A percentile compares a stretch with the other conserved stretches of the same genome.
phyloP scores from a whole-genome alignment of 768 basidiomycete genomes.

The Boletus pseudo-olivaceus region DNA sequence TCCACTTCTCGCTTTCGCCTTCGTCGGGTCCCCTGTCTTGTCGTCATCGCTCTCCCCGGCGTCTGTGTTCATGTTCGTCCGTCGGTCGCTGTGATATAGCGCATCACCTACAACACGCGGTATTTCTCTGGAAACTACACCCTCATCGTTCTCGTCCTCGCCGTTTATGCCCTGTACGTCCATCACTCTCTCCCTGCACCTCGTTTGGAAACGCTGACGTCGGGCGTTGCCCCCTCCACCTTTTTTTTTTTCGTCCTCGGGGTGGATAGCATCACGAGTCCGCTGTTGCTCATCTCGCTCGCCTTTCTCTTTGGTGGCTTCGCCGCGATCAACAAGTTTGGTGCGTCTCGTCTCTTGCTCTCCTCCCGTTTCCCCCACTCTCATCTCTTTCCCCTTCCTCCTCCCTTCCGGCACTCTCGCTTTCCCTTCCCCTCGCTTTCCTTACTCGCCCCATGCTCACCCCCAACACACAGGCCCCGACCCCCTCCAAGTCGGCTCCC shows the following conservation, averaged over 20 bases:
- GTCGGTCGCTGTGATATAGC: conserved; percentile 44
- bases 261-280: conserved; percentile 66
- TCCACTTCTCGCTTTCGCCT: too few relatives aligned
- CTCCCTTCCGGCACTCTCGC: background rate
- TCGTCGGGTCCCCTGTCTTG: too few relatives aligned
- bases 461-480: conserved; percentile 58
- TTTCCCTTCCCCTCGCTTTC: background rate
- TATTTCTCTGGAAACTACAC: conserved; percentile 93
- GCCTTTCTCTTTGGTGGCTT: conserved; percentile 92
- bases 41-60: too few relatives aligned
- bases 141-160: conserved; percentile 69
- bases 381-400: background rate
- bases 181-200: background rate
- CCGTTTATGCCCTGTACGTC: conserved; percentile 82
- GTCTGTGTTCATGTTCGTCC: too few relatives aligned
- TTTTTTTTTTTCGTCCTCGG: background rate
- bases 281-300: conserved; percentile 77
- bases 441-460: background rate
- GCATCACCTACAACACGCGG: conserved; percentile 92
- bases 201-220: background rate
- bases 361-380: background rate
- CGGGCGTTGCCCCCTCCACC: too few relatives aligned
- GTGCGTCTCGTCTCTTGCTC: conserved; percentile 41
- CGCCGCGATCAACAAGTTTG: conserved; percentile 82
- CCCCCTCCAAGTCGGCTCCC: conserved; percentile 77